Conservation (phyloP, 2,329 filamentous ascomycete genomes). For the Anthostomella pinea region DNA sequence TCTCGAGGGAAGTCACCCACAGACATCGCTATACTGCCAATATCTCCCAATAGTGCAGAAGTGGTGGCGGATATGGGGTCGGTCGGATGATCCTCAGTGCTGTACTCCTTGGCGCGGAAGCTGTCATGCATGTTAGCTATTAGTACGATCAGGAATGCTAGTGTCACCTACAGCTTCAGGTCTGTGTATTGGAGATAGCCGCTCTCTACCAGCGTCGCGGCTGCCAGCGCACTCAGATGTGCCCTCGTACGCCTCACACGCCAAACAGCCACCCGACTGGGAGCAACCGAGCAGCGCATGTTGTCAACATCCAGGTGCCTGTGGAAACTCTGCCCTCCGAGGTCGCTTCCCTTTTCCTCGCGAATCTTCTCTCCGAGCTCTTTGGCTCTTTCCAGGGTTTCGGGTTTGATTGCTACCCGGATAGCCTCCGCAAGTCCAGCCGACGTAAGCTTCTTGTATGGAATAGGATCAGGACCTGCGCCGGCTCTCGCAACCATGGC, state of each 20-base stretch:
- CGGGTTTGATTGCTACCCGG: conserved; percentile 54
- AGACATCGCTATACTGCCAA: conserved; percentile 77
- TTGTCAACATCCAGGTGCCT: conserved; percentile 63
- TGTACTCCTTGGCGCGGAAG: conserved; percentile 61
- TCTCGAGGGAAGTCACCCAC: conserved; percentile 69
- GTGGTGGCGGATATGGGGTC: conserved; percentile 78
- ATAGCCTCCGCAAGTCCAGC: conserved; percentile 67
- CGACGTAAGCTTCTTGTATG: conserved; percentile 63
- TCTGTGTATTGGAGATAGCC: conserved; percentile 66
- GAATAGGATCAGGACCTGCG: conserved; percentile 68
- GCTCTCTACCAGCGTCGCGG: conserved; percentile 63
- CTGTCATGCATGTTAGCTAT: conserved; percentile 31
- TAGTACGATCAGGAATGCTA: conserved; percentile 1
- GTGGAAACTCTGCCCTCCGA: conserved; percentile 68
- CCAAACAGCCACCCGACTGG: conserved; percentile 71
- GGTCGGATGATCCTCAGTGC: conserved; percentile 73
- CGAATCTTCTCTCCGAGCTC: conserved; percentile 63
- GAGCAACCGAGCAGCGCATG: conserved; percentile 68
- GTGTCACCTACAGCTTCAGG: conserved; percentile 63
- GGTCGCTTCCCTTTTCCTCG: conserved; percentile 61
- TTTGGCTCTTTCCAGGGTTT: conserved; percentile 54
- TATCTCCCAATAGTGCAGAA: conserved; percentile 76
- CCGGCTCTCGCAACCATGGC: conserved; percentile 70
- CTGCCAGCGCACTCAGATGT: conserved; percentile 69
- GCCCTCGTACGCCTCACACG: conserved; percentile 65